phyloP scores from a whole-genome alignment of 2,329 filamentous ascomycete species.

The Cordyceps farinosa region DNA sequence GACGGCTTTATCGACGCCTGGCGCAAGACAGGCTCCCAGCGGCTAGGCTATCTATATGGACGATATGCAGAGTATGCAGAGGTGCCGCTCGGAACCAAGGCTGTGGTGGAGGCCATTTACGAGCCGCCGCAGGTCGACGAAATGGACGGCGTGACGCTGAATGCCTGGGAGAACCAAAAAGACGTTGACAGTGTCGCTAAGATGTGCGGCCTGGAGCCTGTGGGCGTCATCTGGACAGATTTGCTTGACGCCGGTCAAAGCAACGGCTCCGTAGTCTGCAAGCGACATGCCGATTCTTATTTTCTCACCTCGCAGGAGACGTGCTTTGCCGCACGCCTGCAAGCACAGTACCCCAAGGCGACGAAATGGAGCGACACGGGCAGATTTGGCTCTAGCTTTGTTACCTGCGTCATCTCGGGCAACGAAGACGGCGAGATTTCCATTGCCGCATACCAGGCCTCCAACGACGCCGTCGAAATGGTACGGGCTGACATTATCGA shows the following conservation, averaged over 20 bases:
- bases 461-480: constrained; percentile 96
- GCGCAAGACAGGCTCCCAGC: constrained; percentile 78
- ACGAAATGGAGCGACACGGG: constrained; percentile 98
- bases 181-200: constrained; percentile 77
- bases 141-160: constrained; percentile 79
- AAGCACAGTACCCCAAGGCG: constrained; percentile 82
- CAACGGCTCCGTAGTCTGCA: constrained; percentile 87
- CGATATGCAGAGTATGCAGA: constrained; percentile 86
- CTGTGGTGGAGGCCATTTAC: constrained; percentile 94
- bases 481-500: constrained; percentile 91
- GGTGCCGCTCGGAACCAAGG: constrained; percentile 90
- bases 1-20: constrained; percentile 90
- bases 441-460: constrained; percentile 90
- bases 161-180: constrained; percentile 79
- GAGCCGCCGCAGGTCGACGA: constrained; percentile 91
- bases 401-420: constrained; percentile 93
- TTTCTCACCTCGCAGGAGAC: constrained; percentile 91
- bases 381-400: constrained; percentile 91
- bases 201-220: constrained; percentile 78
- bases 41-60: constrained; percentile 87
- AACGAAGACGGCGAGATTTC: constrained; percentile 85
- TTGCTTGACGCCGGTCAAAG: constrained; percentile 75
- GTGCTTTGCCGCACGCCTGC: constrained; percentile 79
- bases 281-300: constrained; percentile 92
- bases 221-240: constrained; percentile 95